phyloP scores from a whole-genome alignment of 306 rosid genomes.

The Urtica urens region DNA sequence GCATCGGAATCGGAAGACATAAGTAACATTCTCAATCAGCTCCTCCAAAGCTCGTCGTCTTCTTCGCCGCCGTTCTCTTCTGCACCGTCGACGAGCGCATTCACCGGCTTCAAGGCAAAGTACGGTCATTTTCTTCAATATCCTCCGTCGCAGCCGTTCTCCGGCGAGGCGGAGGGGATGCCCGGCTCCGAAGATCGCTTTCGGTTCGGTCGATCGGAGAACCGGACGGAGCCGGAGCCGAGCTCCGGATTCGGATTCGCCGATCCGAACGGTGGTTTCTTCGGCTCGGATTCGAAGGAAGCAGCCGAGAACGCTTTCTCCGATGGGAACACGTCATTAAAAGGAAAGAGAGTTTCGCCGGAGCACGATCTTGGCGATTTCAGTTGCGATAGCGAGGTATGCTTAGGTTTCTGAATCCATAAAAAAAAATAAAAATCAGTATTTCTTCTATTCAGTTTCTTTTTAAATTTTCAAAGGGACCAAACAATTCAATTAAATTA shows the following conservation, averaged over 20 bases:
- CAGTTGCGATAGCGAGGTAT: constrained; percentile 48
- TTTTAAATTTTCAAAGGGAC: neutral
- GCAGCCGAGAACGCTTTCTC: constrained; percentile 25
- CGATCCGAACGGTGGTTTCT: constrained; percentile 19
- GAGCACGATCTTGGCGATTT: constrained; percentile 36
- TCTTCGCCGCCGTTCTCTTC: constrained; percentile 15
- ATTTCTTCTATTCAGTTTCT: neutral
- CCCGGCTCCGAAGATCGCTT: constrained; percentile 18
- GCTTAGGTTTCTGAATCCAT: neutral
- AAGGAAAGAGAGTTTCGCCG: constrained; percentile 23
- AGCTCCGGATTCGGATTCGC: constrained; percentile 20
- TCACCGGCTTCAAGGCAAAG: constrained; percentile 21
- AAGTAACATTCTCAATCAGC: constrained; percentile 48
- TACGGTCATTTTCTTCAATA: constrained; percentile 16
- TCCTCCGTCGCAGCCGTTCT: constrained; percentile 9
- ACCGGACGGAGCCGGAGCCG: constrained; percentile 15
- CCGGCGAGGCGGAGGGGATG: neutral
- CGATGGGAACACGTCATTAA: constrained; percentile 21
- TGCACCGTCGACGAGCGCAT: constrained; percentile 16
- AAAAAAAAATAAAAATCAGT: neutral
- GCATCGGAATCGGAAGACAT: constrained; percentile 45
- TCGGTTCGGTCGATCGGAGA: constrained; percentile 10
- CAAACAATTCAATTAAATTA: constrained; percentile 10
- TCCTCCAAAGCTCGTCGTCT: constrained; percentile 26
- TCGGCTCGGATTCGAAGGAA: constrained; percentile 12